Base-by-base conservation (phyloP, 2,329 filamentous ascomycete genomes). In the Neopestalotiopsis rosae region DNA sequence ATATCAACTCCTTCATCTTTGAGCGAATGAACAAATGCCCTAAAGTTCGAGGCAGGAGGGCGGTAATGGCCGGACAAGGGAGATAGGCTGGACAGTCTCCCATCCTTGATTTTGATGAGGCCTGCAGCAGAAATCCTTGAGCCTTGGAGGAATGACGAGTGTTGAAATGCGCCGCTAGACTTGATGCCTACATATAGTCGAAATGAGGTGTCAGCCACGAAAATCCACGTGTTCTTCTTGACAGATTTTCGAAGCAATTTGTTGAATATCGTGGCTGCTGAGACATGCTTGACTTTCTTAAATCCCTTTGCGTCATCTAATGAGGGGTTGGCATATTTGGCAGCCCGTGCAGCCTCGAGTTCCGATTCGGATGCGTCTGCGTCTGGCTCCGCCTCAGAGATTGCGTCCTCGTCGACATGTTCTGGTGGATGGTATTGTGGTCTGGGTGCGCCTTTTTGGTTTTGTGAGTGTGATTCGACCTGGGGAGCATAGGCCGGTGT, bases 151-250 rank as follows among this genome's bases (percentile, higher is more conserved):
- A 98, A 97, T 0, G 93, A 96, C 13, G 92, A 95, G 80, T 97
- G 95, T 75, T 97, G 95, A 76, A 98, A 98, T 4, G 92, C 90
- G 12, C 95, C 95, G 4, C 90, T 92, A 78, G 93, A 90, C 76
- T 98, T 97, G 83, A 97, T 96, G 62, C 94, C 94, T 42, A 97
- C 90, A 78, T 97, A 97, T 0, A 97, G 84, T 0, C 93, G 89
- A 78, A 95, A 96, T 1, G 89, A 91, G 1, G 93, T 95, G 80
- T 97, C 94, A 30, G 92, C 92, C 7, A 95, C 94, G 75, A 97
- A 98, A 72, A 97, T 97, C 95, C 95, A 97, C 4, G 93, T 96
- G 76, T 95, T 95, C 71, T 94, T 94, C 79, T 91, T 92, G 52
- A 94, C 92, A 0, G 92, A 91, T 72, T 93, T 92, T 70, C 93